Evolutionary conservation across 2,329 filamentous ascomycete genomes (phyloP).

Genomic region (Xylariaceae sp.): DNA sequence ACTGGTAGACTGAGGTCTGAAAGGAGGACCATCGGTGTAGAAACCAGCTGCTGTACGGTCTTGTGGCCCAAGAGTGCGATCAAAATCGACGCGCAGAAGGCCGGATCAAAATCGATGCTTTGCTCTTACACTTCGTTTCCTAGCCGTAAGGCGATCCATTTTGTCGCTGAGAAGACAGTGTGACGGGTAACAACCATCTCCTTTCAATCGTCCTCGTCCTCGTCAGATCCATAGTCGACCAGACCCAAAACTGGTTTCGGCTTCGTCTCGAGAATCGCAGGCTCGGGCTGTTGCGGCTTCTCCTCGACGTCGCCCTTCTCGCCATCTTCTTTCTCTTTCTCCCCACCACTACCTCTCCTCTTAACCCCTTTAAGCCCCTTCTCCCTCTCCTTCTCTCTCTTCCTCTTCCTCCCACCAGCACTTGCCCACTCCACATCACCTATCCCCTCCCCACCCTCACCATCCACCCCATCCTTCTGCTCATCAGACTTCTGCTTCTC

Average conservation of each 20-base stretch:
- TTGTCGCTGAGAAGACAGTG: no score
- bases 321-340: slow-evolving; percentile 19
- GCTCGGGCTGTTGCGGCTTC: slow-evolving; percentile 1
- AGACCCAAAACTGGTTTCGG: slow-evolving; percentile 34
- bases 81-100: no score
- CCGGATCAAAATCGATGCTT: no score
- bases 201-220: slow-evolving; percentile 42
- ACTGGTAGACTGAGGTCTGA: no score
- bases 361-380: slow-evolving; percentile 28
- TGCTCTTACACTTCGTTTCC: no score
- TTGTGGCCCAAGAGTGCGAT: no score
- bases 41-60: no score
- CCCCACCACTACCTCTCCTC: slow-evolving; percentile 36
- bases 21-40: no score
- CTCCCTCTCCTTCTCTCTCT: slow-evolving; percentile 35
- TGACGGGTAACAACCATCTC: no score
- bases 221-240: slow-evolving; percentile 56
- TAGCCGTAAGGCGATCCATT: no score
- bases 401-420: slow-evolving; percentile 34
- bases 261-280: slow-evolving; percentile 1
- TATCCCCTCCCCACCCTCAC: slow-evolving; percentile 16
- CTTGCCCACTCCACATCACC: slow-evolving; percentile 32
- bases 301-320: slow-evolving; percentile 12
- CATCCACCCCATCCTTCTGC: slow-evolving; percentile 6
- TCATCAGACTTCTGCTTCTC: slow-evolving; percentile 39